A percentile compares a stretch with the other conserved stretches of the same genome.
Evolutionary conservation across 1,139 yeast genomes (phyloP).

Genomic region (Diutina mesorugosa): DNA sequence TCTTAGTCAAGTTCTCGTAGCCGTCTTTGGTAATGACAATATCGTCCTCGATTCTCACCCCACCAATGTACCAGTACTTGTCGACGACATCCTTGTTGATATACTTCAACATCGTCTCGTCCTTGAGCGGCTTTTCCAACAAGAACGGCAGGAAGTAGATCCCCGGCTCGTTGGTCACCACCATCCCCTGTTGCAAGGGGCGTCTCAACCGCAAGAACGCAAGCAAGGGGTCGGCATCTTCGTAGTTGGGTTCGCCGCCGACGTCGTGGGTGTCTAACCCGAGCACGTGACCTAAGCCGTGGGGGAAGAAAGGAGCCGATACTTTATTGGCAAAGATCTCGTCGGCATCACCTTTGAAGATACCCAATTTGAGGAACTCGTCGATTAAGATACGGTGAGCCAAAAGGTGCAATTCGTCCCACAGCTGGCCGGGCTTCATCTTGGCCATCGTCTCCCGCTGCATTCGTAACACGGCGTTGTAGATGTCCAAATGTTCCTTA

Average conservation of each 20-base stretch:
- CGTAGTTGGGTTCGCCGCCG: constrained; percentile 77
- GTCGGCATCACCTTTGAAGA: constrained; percentile 52
- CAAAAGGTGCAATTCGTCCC: constrained; percentile 77
- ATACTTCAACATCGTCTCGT: constrained; percentile 43
- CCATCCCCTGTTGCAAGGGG: constrained; percentile 61
- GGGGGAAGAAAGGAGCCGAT: constrained; percentile 80
- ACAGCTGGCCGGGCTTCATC: constrained; percentile 68
- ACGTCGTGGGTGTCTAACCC: constrained; percentile 97
- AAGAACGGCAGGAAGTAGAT: constrained; percentile 78
- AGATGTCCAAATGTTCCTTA: constrained; percentile 71
- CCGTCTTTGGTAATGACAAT: constrained; percentile 68
- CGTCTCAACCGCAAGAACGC: constrained; percentile 74
- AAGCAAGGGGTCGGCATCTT: constrained; percentile 66
- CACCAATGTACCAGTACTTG: constrained; percentile 80
- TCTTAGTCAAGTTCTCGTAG: constrained; percentile 64
- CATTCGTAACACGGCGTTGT: constrained; percentile 75
- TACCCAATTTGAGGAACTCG: constrained; percentile 61
- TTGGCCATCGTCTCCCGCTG: constrained; percentile 54
- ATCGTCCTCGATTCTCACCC: constrained; percentile 94
- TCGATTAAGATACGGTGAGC: constrained; percentile 71
- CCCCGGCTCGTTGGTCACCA: constrained; percentile 92
- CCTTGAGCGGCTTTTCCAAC: constrained; percentile 50
- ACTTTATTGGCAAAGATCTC: constrained; percentile 61
- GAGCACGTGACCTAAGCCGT: constrained; percentile 85
- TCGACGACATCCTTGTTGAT: constrained; percentile 57